Percentiles rank a stretch among this genome's conserved stretches.
Conservation (phyloP, 129 eudicot genomes). For the Chrysanthemum makinoi region DNA sequence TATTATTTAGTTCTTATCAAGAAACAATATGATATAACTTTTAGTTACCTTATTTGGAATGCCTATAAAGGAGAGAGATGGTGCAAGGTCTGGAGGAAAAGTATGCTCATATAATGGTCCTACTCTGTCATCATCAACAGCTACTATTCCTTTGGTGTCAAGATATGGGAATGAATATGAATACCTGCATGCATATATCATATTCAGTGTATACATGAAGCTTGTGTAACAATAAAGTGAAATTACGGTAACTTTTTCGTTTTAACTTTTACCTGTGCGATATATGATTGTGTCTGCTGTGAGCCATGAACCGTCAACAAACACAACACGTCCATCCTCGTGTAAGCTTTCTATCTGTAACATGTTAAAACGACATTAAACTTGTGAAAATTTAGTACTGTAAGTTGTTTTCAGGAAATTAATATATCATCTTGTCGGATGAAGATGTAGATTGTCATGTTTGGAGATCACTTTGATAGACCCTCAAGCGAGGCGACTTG, state of each 20-base stretch:
- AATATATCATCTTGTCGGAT: constrained; percentile 42
- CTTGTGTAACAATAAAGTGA: neutral
- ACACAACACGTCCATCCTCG: constrained; percentile 72
- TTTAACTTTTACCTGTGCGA: constrained; percentile 68
- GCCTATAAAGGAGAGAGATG: constrained; percentile 88
- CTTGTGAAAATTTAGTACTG: neutral
- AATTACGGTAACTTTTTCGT: no score
- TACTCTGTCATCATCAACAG: constrained; percentile 83
- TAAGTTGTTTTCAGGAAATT: neutral
- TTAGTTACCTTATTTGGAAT: constrained; percentile 75
- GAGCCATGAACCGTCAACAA: constrained; percentile 55
- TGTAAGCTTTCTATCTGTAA: constrained; percentile 73
- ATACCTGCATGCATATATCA: constrained; percentile 61
- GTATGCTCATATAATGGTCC: constrained; percentile 92
- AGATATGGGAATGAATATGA: constrained; percentile 87
- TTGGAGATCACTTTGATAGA: constrained; percentile 72
- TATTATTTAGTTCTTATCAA: constrained; percentile 14
- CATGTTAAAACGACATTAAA: neutral
- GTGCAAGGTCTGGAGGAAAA: constrained; percentile 88
- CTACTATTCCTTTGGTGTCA: constrained; percentile 17
- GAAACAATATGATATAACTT: constrained; percentile 11
- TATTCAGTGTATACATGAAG: constrained; percentile 1
- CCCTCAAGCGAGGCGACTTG: constrained; percentile 60
- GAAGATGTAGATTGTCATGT: constrained; percentile 63
- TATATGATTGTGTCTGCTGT: constrained; percentile 79